Percentiles rank a stretch among this genome's conserved stretches.
Conservation (phyloP, 2,329 filamentous ascomycete species). For the Xylaria sp. region DNA sequence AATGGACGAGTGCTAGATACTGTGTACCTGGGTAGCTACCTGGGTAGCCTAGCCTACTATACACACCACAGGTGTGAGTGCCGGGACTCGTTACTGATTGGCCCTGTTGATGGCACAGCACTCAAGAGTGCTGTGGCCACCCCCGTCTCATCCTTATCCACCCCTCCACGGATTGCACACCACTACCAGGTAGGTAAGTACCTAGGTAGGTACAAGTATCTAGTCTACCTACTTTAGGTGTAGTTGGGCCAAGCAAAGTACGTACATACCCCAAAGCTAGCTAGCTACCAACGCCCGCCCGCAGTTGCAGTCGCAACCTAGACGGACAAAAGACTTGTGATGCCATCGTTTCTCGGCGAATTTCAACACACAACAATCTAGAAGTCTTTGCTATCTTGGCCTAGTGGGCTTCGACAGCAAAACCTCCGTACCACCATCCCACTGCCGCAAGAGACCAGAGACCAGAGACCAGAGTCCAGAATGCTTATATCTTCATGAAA, state of each 20-base stretch:
- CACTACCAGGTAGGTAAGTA: too few relatives aligned
- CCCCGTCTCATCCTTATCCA: not conserved
- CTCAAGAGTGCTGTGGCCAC: not conserved
- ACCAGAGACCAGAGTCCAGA: too few relatives aligned
- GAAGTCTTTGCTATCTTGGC: too few relatives aligned
- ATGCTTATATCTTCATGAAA: slow-evolving; percentile 25
- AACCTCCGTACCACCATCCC: not conserved
- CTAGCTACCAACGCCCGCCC: too few relatives aligned
- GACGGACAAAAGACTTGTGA: slow-evolving; percentile 2
- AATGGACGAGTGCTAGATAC: not conserved
- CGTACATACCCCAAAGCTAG: not conserved
- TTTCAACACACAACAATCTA: not conserved
- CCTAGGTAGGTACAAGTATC: too few relatives aligned
- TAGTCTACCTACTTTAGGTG: not conserved
- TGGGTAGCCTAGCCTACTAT: too few relatives aligned
- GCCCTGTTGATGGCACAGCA: not conserved
- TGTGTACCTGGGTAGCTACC: too few relatives aligned
- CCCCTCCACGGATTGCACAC: not conserved
- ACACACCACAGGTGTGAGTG: not conserved
- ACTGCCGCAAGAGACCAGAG: not conserved
- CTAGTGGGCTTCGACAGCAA: too few relatives aligned
- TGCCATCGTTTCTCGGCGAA: not conserved
- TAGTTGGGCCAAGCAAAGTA: not conserved
- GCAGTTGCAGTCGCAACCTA: not conserved
- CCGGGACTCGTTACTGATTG: not conserved